Evolutionary conservation across 495 filamentous ascomycete genomes (phyloP), one percentile per base, ranked within the genome.

Genomic region (Trichoderma erinaceum): DNA sequence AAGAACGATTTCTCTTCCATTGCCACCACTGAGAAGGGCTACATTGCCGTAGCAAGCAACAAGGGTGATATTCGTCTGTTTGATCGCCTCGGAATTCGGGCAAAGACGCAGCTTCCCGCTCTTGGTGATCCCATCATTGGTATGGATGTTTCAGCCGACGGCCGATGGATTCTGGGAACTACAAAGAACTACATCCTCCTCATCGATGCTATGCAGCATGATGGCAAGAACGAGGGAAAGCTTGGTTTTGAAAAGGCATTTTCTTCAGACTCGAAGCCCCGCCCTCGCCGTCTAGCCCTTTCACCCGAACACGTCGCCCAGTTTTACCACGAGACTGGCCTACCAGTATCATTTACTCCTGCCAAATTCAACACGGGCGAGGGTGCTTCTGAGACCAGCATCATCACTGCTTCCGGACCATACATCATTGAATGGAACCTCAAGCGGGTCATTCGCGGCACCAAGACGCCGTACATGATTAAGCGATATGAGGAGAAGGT

Each of bases 21-120:
- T 38, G 92, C 95, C 38, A 99, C 95, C 0, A 98, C 96, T 0
- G 91, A 93, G 74, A 92, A 97, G 77, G 95, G 95, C 18, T 95
- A 98, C 72, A 90, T 99, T 70, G 95, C 96, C 29, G 94, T 99
- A 25, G 95, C 93, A 3, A 96, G 92, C 41, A 96, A 92, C 81
- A 99, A 99, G 81, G 95, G 95, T 69, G 95, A 99, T 73, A 94
- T 99, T 66, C 91, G 95, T 61, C 86, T 99, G 75, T 98, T 98
- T 74, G 96, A 99, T 77, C 90, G 92, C 41, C 86, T 98, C 2
- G 96, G 96, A 16, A 94, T 98, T 79, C 96, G 96, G 72, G 95
- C 95, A 21, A 99, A 99, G 83, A 97, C 95, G 1, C 90, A 93
- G 68, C 93, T 99, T 70, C 95, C 95, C 7, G 94, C 96, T 18